Conservation (phyloP, 1,139 yeast genomes). For the Saccharomyces hybrid region DNA sequence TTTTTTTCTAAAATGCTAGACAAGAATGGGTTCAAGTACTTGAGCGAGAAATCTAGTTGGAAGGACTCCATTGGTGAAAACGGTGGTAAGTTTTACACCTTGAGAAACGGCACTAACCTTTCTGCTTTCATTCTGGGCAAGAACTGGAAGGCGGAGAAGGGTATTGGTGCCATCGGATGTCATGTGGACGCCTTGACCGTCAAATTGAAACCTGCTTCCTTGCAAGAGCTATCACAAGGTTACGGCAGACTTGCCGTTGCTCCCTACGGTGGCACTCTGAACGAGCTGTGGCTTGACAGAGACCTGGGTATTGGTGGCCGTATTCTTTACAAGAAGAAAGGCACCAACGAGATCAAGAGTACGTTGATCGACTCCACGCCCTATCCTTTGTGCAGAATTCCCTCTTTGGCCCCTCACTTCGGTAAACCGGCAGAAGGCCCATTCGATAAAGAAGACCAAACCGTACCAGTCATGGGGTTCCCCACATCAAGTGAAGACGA, state of each 20-base stretch:
- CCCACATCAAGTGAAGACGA: constrained; percentile 23
- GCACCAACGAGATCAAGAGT: constrained; percentile 34
- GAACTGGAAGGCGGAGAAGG: constrained; percentile 48
- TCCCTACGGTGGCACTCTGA: constrained; percentile 55
- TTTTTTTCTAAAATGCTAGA: constrained; percentile 39
- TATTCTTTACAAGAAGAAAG: constrained; percentile 38
- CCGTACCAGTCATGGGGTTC: constrained; percentile 56
- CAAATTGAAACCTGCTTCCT: constrained; percentile 51
- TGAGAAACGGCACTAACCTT: constrained; percentile 48
- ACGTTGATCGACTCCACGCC: constrained; percentile 51
- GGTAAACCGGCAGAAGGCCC: constrained; percentile 47
- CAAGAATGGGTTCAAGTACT: constrained; percentile 45
- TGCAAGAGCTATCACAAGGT: constrained; percentile 44
- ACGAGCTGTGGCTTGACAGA: constrained; percentile 55
- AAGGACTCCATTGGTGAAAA: constrained; percentile 18
- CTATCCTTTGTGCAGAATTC: constrained; percentile 57
- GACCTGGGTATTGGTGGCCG: constrained; percentile 64
- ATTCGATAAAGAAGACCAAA: constrained; percentile 53
- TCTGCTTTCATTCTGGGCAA: constrained; percentile 55
- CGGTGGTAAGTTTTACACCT: constrained; percentile 47
- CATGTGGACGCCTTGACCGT: constrained; percentile 57
- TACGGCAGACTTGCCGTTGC: constrained; percentile 60
- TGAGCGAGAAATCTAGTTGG: constrained; percentile 49
- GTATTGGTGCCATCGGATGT: constrained; percentile 53
- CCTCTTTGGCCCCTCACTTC: constrained; percentile 61